Evolutionary conservation across 1,284 basidiomycete genomes (phyloP), one percentile per base, ranked within the genome.

Genomic region (Abortiporus biennis): DNA sequence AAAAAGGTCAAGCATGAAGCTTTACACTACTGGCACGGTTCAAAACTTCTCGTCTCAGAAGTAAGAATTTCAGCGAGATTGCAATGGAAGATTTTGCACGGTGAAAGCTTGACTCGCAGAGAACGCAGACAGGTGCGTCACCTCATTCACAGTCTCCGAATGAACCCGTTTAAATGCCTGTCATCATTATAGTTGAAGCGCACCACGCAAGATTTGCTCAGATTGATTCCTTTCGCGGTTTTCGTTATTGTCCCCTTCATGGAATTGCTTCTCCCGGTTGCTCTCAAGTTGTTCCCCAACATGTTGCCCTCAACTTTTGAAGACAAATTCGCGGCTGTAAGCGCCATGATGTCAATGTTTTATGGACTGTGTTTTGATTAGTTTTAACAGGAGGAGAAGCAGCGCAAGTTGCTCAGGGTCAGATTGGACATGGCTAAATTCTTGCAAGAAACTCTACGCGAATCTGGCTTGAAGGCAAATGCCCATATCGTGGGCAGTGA

Each of bases 371-470:
- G 12, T 20, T 6, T 24, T 13, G 9, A 29, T 29, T n/a, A 29
- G 9, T 29, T 29, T n/a, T 12, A 48, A n/a, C 56, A 93, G 90
- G 92, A 97, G 61, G 95, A 99, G 67, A 99, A 99, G 66, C 82
- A 96, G 56, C 83, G 95, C 51, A 97, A 97, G 61, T n/a, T n/a
- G n/a, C n/a, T n/a, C n/a, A n/a, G n/a, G 54, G 91, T 97, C 17
- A 78, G 95, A 42, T 72, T 99, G 20, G 94, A 98, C 62, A 98
- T 99, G 94, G 96, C 96, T 54, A 99, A 99, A 61, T 99, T 99
- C 74, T 71, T 99, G 36, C 95, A 98, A 60, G 96, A 98, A 64
- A 98, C 96, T 1, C 79, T 99, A 44, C 82, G 88, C 37, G 95
- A 98, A 65, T 92, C 90, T 12, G 92, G 92, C 31, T 72, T 98